Base-by-base conservation (phyloP, 2,329 filamentous ascomycete genomes). In the Pseudofabraea citricarpa region DNA sequence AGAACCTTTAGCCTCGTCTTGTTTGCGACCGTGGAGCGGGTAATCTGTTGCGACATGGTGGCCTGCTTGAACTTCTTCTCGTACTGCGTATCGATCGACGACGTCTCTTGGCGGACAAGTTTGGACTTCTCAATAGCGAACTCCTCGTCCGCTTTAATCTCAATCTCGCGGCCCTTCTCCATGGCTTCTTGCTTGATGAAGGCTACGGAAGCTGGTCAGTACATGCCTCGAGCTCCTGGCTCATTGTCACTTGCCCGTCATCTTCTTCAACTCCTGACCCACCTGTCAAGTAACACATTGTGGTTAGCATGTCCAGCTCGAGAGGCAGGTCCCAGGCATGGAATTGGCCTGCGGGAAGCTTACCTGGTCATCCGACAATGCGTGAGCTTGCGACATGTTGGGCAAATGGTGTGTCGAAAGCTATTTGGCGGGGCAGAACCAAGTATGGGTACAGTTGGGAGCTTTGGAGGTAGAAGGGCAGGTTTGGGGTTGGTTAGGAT, bases 1-100 rank as follows among this genome's bases (percentile, higher is more conserved):
- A 98, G 83, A 44, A 98, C 85, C 64, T 85, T 85, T 68, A 98
- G 83, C 49, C 93, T 83, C 46, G 88, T 93, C 77, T 95, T 95
- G 78, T 98, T 98, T 71, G 90, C 80, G 51, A 96, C 84, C 50
- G 90, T 97, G 52, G 90, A 97, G 64, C 87, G 87, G 53, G 90
- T 95, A 73, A 97, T 97, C 74, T 98, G 93, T 78, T 97, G 93
- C 51, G 89, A 91, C 88, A 97, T 95, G 74, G 86, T 81, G 60
- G 93, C 91, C 72, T 95, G 87, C 77, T 96, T 98, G 81, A 94
- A 94, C 75, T 97, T 97, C 82, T 97, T 97, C 72, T 91, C 87
- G 79, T 96, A 98, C 58, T 85, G 74, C 54, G 76, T 75, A 72
- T 98, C 93, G 74, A 98, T 97, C 68, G 89, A 72, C 62, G 89